Conservation (phyloP, 2,329 filamentous ascomycete species). For the Metarhizium album region DNA sequence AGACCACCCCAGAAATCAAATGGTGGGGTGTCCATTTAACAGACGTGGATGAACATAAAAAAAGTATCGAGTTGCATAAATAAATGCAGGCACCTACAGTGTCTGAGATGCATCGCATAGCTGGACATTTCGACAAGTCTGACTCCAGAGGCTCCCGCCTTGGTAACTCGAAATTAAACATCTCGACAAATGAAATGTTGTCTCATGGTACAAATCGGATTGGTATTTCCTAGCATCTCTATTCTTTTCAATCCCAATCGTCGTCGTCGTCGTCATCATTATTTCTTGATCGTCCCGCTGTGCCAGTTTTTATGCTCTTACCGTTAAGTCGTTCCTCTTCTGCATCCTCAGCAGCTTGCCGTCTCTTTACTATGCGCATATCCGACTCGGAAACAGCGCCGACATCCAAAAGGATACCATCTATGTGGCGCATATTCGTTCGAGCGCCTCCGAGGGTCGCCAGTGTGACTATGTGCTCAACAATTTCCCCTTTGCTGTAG, state of each 20-base stretch:
- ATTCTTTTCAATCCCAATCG: constrained; percentile 46
- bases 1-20: background rate
- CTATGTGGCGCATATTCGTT: constrained; percentile 64
- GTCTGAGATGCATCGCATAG: no score
- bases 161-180: background rate
- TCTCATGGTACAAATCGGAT: no score
- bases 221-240: no score
- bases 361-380: constrained; percentile 58
- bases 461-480: constrained; percentile 84
- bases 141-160: background rate
- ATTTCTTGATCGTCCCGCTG: constrained; percentile 31
- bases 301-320: constrained; percentile 42
- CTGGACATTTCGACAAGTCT: background rate
- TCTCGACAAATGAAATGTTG: no score
- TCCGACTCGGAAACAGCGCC: constrained; percentile 73
- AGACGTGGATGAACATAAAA: no score
- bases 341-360: constrained; percentile 47
- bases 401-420: constrained; percentile 69
- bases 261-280: constrained; percentile 39
- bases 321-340: constrained; percentile 42
- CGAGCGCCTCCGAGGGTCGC: constrained; percentile 63
- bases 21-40: constrained; percentile 1
- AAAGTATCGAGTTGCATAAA: no score
- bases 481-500: constrained; percentile 87
- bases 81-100: background rate